These are phyloP conservation scores for Verticillium nonalfalfae DNA, from an alignment of 2,329 filamentous ascomycete species.

Conservation along the genomic window DNA sequence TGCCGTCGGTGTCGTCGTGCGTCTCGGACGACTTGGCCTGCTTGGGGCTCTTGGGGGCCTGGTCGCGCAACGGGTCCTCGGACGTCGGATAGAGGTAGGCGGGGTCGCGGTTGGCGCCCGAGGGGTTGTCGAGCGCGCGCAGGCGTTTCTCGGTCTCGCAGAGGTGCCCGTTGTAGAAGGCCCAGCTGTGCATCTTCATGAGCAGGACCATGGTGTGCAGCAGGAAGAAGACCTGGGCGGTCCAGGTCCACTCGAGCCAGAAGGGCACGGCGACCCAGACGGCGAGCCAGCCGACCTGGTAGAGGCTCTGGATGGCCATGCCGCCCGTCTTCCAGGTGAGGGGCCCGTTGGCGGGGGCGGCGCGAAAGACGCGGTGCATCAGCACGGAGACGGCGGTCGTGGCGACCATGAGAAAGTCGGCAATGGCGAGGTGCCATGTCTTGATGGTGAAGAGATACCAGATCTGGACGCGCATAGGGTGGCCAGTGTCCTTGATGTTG, in stretches of 20 bases:
- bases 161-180: conserved; percentile 96
- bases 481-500: conserved; percentile 90
- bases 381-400: conserved; percentile 67
- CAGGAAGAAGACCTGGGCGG: conserved; percentile 89
- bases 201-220: conserved; percentile 85
- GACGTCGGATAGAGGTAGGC: conserved; percentile 70
- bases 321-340: conserved; percentile 72
- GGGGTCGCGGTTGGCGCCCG: conserved; percentile 49
- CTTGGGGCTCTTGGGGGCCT: conserved; percentile 14
- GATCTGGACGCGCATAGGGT: conserved; percentile 76
- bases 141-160: conserved; percentile 80
- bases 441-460: conserved; percentile 86
- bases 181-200: conserved; percentile 99
- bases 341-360: conserved; percentile 36
- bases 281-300: conserved; percentile 70
- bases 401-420: conserved; percentile 78
- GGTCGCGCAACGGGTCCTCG: conserved; percentile 41
- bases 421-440: conserved; percentile 77
- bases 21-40: conserved; percentile 12
- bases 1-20: not conserved
- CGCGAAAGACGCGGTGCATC: conserved; percentile 63
- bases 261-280: conserved; percentile 87
- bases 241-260: conserved; percentile 87
- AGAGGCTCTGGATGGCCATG: conserved; percentile 76
- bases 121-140: conserved; percentile 68